Percentiles rank a stretch among this genome's conserved stretches.
Evolutionary conservation across 2,329 filamentous ascomycete genomes (phyloP).

Genomic region (Dactylellina cionopaga): DNA sequence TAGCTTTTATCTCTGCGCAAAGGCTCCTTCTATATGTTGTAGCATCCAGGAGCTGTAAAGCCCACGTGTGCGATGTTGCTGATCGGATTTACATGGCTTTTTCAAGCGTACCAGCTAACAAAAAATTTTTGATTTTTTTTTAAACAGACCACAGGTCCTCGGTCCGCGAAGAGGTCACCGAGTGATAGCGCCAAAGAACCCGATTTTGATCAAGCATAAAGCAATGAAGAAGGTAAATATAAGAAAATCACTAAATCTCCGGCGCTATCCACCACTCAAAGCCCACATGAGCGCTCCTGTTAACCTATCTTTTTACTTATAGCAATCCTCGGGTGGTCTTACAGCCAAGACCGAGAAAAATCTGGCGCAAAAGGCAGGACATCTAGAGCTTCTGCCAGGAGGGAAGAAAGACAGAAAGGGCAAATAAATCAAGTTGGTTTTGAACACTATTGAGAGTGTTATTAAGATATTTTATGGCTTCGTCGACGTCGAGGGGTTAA

Average conservation of each 20-base stretch:
- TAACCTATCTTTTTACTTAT: conserved; percentile 4
- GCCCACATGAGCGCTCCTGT: too few species aligned
- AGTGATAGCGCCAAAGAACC: conserved; percentile 74
- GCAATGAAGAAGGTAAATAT: conserved; percentile 72
- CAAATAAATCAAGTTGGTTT: too few species aligned
- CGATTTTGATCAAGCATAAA: conserved; percentile 68
- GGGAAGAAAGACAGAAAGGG: conserved; percentile 70
- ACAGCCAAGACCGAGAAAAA: conserved; percentile 74
- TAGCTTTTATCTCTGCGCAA: not conserved
- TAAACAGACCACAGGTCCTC: conserved; percentile 59
- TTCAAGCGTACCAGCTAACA: conserved; percentile 55
- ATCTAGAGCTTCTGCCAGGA: conserved; percentile 74
- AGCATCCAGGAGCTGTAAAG: not conserved
- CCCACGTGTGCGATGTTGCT: conserved; percentile 56
- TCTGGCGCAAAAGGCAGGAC: conserved; percentile 74
- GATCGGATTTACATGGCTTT: not conserved
- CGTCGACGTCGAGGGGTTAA: too few species aligned
- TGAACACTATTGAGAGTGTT: too few species aligned
- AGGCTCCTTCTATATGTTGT: not conserved
- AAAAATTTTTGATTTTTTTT: too few species aligned
- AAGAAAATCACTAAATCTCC: conserved; percentile 20
- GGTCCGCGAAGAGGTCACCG: conserved; percentile 70
- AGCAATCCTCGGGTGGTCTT: conserved; percentile 72
- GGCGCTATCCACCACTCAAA: too few species aligned
- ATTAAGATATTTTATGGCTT: too few species aligned